Evolutionary conservation across 305 asterid genomes (phyloP).

Genomic region (Solanum hybrid): DNA sequence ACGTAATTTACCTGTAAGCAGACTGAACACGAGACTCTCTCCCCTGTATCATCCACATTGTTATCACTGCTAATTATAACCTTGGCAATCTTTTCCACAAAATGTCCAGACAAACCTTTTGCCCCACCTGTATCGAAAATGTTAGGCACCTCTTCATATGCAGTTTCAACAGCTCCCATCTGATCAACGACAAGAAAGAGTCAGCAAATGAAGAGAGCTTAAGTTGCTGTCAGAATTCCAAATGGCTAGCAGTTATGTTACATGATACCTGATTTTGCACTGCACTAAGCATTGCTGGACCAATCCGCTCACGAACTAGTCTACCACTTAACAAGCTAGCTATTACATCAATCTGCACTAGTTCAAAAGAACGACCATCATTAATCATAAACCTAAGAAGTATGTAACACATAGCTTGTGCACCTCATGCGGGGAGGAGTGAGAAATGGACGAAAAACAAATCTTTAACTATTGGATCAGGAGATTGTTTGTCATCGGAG

Average conservation of each 20-base stretch:
- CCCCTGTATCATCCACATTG: constrained; percentile 65
- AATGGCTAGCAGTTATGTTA: neutral
- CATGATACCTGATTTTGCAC: constrained; percentile 88
- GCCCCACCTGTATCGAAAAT: constrained; percentile 90
- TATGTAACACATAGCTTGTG: neutral
- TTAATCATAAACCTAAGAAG: neutral
- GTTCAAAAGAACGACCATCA: neutral
- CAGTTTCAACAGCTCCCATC: constrained; percentile 92
- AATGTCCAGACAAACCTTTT: constrained; percentile 77
- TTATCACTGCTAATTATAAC: constrained; percentile 46
- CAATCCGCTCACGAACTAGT: constrained; percentile 94
- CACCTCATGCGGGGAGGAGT: neutral
- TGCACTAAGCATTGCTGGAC: constrained; percentile 98
- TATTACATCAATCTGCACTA: constrained; percentile 74
- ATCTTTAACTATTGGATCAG: neutral
- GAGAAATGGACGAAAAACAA: neutral
- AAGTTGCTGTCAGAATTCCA: neutral
- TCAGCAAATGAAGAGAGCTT: neutral
- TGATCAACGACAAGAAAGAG: constrained; percentile 16
- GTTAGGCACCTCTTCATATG: constrained; percentile 69
- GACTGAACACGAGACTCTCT: constrained; percentile 83
- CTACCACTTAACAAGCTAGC: constrained; percentile 94
- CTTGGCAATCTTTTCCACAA: constrained; percentile 82
- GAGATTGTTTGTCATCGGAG: neutral
- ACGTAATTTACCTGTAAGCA: constrained; percentile 72